Base-by-base conservation (phyloP, 1,284 basidiomycete species). In the Laetiporus sulphureus region DNA sequence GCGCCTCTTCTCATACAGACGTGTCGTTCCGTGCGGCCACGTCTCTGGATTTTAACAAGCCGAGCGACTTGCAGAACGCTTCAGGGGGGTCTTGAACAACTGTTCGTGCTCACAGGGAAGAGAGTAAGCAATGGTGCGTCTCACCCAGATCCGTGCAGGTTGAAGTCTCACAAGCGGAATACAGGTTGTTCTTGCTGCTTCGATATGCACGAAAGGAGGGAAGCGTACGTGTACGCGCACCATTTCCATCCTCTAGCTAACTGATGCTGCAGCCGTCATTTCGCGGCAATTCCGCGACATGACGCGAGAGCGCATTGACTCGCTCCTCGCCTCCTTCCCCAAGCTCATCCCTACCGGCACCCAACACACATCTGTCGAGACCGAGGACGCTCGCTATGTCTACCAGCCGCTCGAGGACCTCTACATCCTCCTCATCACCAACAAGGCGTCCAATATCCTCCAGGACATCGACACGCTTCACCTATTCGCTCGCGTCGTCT, bases 361-460 rank as follows among this genome's bases (percentile, higher is more conserved):
- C 13, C 95, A 99, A 66, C 96, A 99, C 66, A 99, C 96, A 7
- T 92, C 92, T 11, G 86, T 96, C 52, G 92, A 96, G 67, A 94
- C 89, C 0, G 64, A 80, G 37, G 89, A 93, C 64, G 92, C 95
- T 42, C 90, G 96, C 54, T 99, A 94, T 62, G 95, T 99, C 54
- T 99, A 98, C 65, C 93, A 97, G 59, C 95, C 95, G 0, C 78
- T 99, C 38, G 96, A 99, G 63, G 95, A 99, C 61, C 81, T 99
- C 37, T 98, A 97, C 65, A 95, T 99, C 52, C 78, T 99, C 52
- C 77, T 99, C 52, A 95, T 99, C 68, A 99, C 95, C 45, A 99
- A 97, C 69, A 97, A 96, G 63, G 89, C 89, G 15, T 94, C 90
- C 23, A 99, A 99, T 61, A 99, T 99, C 58, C 73, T 99, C 30